phyloP scores from a whole-genome alignment of 2,329 filamentous ascomycete genomes.

The Apiospora koreana region DNA sequence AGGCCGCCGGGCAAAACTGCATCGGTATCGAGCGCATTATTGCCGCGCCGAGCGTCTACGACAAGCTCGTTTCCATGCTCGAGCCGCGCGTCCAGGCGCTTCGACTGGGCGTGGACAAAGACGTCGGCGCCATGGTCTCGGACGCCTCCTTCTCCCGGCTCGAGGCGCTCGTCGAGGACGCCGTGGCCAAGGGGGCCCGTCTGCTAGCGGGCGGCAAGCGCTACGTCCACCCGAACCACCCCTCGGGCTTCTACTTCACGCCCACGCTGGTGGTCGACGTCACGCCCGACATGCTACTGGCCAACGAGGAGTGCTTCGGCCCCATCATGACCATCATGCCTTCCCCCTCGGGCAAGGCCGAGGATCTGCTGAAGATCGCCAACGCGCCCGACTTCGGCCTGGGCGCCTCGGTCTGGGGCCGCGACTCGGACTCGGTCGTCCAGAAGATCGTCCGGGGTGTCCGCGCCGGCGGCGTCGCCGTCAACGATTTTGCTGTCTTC shows the following conservation, averaged over 20 bases:
- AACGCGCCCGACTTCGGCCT: slow-evolving; percentile 86
- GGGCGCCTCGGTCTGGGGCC: slow-evolving; percentile 85
- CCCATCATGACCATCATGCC: slow-evolving; percentile 87
- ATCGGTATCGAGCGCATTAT: slow-evolving; percentile 95
- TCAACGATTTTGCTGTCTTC: slow-evolving; percentile 94
- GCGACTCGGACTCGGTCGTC: slow-evolving; percentile 60
- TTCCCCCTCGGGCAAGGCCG: slow-evolving; percentile 58
- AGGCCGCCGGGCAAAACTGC: slow-evolving; percentile 95
- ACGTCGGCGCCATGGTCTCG: slow-evolving; percentile 91
- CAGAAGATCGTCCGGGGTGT: slow-evolving; percentile 66
- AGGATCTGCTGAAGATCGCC: slow-evolving; percentile 72
- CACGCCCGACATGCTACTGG: slow-evolving; percentile 80
- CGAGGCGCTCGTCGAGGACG: slow-evolving; percentile 75
- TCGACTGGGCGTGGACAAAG: slow-evolving; percentile 74
- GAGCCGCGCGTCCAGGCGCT: slow-evolving; percentile 73
- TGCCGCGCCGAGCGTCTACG: slow-evolving; percentile 75
- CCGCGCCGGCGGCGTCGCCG: slow-evolving; percentile 84
- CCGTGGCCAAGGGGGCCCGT: slow-evolving; percentile 75
- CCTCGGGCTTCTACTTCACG: slow-evolving; percentile 84
- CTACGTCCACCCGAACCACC: slow-evolving; percentile 70
- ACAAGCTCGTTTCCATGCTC: slow-evolving; percentile 69
- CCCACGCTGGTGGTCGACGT: slow-evolving; percentile 93
- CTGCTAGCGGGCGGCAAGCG: slow-evolving; percentile 80
- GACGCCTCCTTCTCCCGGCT: slow-evolving; percentile 72
- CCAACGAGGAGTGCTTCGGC: slow-evolving; percentile 89